phyloP scores from a whole-genome alignment of 257 asterid species.

The Jacaranda mimosifolia region DNA sequence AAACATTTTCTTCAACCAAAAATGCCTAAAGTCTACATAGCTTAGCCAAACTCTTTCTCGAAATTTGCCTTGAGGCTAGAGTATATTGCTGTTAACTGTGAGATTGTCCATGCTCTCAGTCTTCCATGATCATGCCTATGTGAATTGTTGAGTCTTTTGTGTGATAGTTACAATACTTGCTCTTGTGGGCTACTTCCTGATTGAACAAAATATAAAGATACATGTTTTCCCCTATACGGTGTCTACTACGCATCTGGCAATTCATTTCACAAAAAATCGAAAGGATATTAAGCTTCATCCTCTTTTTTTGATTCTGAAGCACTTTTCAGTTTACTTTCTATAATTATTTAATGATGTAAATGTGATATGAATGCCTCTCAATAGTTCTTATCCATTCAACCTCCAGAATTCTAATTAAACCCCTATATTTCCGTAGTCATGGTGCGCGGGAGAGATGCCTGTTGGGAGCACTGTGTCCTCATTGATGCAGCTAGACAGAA shows the following conservation, averaged over 20 bases:
- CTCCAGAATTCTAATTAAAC: conserved; percentile 4
- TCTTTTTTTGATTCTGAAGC: not conserved
- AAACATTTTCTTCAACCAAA: not conserved
- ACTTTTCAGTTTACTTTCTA: not conserved
- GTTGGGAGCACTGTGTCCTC: conserved; percentile 62
- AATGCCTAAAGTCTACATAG: not conserved
- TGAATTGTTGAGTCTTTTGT: not conserved
- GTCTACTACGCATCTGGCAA: not conserved
- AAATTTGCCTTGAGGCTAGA: not conserved
- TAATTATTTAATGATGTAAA: not conserved
- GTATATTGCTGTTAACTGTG: not conserved
- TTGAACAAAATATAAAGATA: not conserved
- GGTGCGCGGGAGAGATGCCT: conserved; percentile 62
- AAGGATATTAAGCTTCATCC: not conserved
- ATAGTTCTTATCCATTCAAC: not conserved
- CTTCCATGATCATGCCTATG: not conserved
- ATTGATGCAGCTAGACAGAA: conserved; percentile 59
- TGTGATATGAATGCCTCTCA: not conserved
- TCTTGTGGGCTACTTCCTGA: not conserved
- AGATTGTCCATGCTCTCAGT: not conserved
- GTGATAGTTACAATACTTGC: not conserved
- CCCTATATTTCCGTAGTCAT: conserved; percentile 23
- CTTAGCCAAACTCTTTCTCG: not conserved
- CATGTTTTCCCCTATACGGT: not conserved
- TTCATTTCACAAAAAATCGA: not conserved